These are phyloP conservation scores for bread wheat (Triticum aestivum) DNA, from an alignment of 176 grass and related monocot species.

Conservation along the genomic window IWGSC_CS_RefSeq_v2.1 NC_057801.1:28397396-28397895, in stretches of 20 bases:
- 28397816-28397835: neutral
- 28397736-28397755: slow-evolving; percentile 5
- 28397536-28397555: slow-evolving; percentile 10
- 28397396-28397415: neutral
- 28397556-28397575: slow-evolving; percentile 24
- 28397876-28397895: neutral
- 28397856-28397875: neutral
- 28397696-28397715: neutral
- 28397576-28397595: slow-evolving; percentile 1
- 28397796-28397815: slow-evolving; percentile 26
- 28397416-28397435: neutral
- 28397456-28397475: neutral
- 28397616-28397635: neutral
- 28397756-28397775: slow-evolving; percentile 14
- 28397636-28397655: neutral
- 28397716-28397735: neutral
- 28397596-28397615: slow-evolving; percentile 1
- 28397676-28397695: slow-evolving; percentile 8
- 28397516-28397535: neutral
- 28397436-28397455: neutral
- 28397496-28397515: neutral
- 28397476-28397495: neutral
- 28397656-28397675: neutral
- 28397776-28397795: slow-evolving; percentile 16
- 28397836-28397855: neutral